Conservation (phyloP, 495 filamentous ascomycete species). For the Durotheca rogersii region DNA sequence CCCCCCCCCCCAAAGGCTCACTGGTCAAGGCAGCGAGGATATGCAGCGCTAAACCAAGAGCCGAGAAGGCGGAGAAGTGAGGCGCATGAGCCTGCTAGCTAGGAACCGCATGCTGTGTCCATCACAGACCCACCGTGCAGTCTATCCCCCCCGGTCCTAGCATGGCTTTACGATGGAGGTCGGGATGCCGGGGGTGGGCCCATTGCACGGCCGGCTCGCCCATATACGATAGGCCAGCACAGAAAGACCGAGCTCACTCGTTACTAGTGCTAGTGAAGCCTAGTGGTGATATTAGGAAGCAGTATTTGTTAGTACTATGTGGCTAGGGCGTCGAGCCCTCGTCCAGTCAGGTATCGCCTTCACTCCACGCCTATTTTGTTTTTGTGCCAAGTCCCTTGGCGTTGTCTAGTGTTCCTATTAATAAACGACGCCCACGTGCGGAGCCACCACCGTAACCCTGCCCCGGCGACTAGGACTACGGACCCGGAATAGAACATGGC, state of each 20-base stretch:
- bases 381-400: neutral
- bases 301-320: too few species aligned
- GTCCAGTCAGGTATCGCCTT: neutral
- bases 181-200: neutral
- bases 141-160: neutral
- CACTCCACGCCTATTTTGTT: neutral
- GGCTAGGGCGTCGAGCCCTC: too few species aligned
- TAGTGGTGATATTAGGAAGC: too few species aligned
- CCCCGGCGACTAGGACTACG: too few species aligned
- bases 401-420: neutral
- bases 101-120: too few species aligned
- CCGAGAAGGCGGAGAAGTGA: neutral
- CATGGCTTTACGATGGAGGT: neutral
- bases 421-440: neutral
- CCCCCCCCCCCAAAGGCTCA: too few species aligned
- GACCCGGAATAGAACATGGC: too few species aligned
- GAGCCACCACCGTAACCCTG: too few species aligned
- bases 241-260: neutral
- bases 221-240: neutral
- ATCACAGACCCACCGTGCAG: too few species aligned
- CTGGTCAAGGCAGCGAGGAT: neutral
- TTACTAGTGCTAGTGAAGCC: too few species aligned
- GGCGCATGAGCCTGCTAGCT: neutral
- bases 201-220: neutral
- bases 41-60: neutral